phyloP scores from a whole-genome alignment of 768 basidiomycete genomes.

The Clathrus columnatus region DNA sequence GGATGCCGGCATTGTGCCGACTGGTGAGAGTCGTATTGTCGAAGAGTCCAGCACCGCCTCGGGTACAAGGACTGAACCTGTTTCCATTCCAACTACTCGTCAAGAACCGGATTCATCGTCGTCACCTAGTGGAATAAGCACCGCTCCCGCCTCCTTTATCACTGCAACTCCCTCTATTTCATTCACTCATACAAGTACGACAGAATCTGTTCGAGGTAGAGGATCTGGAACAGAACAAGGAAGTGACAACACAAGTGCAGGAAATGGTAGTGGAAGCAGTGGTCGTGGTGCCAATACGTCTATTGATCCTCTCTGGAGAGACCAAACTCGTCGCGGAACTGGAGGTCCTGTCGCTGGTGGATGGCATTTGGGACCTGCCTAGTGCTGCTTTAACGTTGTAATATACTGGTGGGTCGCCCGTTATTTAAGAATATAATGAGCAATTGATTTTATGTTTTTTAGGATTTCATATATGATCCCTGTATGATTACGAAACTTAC shows the following conservation, averaged over 20 bases:
- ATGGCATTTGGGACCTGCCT: background rate
- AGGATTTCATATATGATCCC: too few species aligned
- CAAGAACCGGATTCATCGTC: background rate
- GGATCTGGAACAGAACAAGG: background rate
- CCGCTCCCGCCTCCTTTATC: constrained; percentile 59
- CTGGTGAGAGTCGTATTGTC: background rate
- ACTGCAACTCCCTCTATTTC: constrained; percentile 54
- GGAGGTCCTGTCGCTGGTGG: background rate
- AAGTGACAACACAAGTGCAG: background rate
- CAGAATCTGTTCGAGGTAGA: background rate
- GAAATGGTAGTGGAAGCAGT: too few species aligned
- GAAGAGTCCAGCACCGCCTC: background rate
- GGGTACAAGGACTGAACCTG: constrained; percentile 10
- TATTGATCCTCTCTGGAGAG: background rate
- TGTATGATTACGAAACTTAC: too few species aligned
- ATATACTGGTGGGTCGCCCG: too few species aligned
- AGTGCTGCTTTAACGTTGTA: too few species aligned
- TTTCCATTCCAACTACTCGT: constrained; percentile 11
- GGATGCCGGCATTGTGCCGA: background rate
- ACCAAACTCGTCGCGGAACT: background rate
- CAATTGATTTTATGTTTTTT: too few species aligned
- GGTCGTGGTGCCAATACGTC: background rate
- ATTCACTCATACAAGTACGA: constrained; percentile 22
- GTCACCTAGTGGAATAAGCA: constrained; percentile 50
- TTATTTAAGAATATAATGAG: too few species aligned